Conservation (phyloP, 164 flowering plant genomes). For the Litsea cubeba region DNA sequence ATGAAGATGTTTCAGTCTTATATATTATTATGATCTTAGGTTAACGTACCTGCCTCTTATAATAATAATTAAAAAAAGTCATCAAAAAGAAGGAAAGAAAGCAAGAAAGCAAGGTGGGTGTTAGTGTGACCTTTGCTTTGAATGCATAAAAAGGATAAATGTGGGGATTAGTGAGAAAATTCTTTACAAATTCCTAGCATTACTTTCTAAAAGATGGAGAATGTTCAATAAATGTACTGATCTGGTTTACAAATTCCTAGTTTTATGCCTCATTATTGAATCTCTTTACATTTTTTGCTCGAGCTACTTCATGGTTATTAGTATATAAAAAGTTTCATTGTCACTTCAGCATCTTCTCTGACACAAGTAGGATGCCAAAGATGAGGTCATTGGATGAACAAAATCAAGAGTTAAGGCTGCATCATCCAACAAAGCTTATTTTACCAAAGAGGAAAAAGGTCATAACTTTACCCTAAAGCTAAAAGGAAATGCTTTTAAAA, state of each 20-base stretch:
- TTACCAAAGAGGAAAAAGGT: neutral
- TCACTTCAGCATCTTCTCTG: too few species aligned
- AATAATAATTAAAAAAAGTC: neutral
- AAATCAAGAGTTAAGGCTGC: too few species aligned
- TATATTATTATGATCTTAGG: neutral
- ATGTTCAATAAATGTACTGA: neutral
- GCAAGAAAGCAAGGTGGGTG: neutral
- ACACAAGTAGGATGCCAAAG: too few species aligned
- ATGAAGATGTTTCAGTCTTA: neutral
- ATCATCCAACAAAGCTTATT: too few species aligned
- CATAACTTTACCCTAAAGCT: neutral
- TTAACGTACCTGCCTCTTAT: neutral
- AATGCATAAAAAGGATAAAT: neutral
- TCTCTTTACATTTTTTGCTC: too few species aligned
- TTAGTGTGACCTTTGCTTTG: neutral
- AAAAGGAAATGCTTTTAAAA: neutral
- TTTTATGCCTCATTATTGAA: too few species aligned
- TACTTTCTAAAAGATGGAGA: neutral
- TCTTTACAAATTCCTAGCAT: neutral
- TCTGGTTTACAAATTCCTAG: too few species aligned
- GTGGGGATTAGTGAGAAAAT: neutral
- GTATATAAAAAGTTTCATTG: too few species aligned
- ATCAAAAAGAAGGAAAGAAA: neutral
- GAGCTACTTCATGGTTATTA: too few species aligned
- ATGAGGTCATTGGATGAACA: too few species aligned